Percentiles rank a stretch among this genome's conserved stretches.
Conservation (phyloP, 2,329 filamentous ascomycete species). For the Rhynchosporium graminicola region DNA sequence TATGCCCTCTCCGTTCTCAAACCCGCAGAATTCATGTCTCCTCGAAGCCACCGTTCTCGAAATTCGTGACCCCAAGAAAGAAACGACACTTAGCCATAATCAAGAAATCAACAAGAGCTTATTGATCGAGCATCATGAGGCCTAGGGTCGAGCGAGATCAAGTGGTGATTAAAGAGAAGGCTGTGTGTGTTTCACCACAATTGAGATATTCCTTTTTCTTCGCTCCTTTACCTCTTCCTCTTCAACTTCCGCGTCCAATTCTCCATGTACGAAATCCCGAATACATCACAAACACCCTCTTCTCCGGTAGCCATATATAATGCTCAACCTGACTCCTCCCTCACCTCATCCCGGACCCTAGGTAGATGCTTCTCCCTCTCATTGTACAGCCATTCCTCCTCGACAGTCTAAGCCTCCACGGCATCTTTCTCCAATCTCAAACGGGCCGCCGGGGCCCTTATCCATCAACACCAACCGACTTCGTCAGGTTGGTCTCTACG, state of each 20-base stretch:
- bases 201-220: not conserved
- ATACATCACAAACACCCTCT: not conserved
- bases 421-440: constrained; percentile 29
- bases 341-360: not conserved
- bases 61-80: constrained; percentile 47
- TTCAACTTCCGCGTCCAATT: not conserved
- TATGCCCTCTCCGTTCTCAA: not conserved
- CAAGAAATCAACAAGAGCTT: constrained; percentile 50
- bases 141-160: constrained; percentile 40
- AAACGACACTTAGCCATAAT: constrained; percentile 46
- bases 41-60: constrained; percentile 49
- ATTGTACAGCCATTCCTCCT: constrained; percentile 11
- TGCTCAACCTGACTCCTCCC: not conserved
- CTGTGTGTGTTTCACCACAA: constrained; percentile 4
- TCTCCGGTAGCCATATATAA: constrained; percentile 12
- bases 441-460: constrained; percentile 26
- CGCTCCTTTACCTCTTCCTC: not conserved
- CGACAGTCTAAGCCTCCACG: not conserved
- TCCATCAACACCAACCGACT: constrained; percentile 28
- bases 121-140: constrained; percentile 47
- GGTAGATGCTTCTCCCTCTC: constrained; percentile 31
- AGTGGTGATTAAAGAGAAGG: constrained; percentile 14
- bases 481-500: not conserved
- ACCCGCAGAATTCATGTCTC: constrained; percentile 31
- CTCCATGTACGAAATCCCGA: not conserved